phyloP scores from a whole-genome alignment of 768 basidiomycete genomes.

The Trametes punicea region DNA sequence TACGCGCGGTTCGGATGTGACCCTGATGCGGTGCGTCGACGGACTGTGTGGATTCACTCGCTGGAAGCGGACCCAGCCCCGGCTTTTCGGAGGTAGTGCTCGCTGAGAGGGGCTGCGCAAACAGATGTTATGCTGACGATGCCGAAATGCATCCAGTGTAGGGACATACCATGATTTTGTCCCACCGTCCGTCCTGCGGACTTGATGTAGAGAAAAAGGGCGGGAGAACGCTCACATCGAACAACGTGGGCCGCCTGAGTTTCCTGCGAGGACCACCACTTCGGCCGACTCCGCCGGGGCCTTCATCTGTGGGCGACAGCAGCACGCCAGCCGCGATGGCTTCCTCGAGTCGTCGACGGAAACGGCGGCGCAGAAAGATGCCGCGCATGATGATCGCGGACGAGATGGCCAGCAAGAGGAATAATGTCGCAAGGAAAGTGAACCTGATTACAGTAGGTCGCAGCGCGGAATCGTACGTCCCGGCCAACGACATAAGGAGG shows the following conservation, averaged over 20 bases:
- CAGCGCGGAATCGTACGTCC: neutral
- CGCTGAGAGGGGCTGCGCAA: slow-evolving; percentile 18
- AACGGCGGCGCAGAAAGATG: slow-evolving; percentile 55
- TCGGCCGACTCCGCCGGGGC: slow-evolving; percentile 12
- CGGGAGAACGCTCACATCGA: slow-evolving; percentile 41
- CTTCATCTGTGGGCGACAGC: slow-evolving; percentile 33
- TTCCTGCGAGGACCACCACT: slow-evolving; percentile 38
- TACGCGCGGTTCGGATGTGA: neutral
- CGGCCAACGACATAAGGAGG: neutral
- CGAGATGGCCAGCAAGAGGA: slow-evolving; percentile 64
- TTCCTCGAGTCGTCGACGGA: slow-evolving; percentile 49
- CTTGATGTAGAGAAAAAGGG: slow-evolving; percentile 14
- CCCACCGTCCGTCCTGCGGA: slow-evolving; percentile 40
- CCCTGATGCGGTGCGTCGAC: neutral
- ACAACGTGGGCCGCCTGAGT: slow-evolving; percentile 47
- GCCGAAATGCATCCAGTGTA: neutral
- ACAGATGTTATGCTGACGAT: neutral
- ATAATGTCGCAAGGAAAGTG: slow-evolving; percentile 70
- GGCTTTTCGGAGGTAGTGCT: slow-evolving; percentile 13
- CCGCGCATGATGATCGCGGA: slow-evolving; percentile 63
- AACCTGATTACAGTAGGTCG: slow-evolving; percentile 39
- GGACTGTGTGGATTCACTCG: neutral
- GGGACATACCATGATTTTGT: slow-evolving; percentile 44
- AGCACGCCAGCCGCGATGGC: slow-evolving; percentile 51
- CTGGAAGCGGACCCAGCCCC: slow-evolving; percentile 1